Conservation (phyloP, 148 eudicot species). For the Polygonum maritimum region DNA sequence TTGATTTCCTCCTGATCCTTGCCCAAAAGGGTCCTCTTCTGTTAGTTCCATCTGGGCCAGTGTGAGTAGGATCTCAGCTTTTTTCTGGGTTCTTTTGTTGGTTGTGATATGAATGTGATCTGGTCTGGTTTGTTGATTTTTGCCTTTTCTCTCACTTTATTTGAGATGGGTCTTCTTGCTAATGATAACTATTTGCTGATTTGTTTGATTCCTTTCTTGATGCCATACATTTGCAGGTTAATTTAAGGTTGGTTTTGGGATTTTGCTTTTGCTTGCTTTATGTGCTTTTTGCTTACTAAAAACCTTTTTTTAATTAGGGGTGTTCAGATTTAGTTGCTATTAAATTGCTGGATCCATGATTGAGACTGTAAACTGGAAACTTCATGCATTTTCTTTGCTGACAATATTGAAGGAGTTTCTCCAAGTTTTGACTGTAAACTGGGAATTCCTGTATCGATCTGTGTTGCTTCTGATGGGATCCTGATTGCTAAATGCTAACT, state of each 20-base stretch:
- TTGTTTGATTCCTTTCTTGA: slow-evolving; percentile 32
- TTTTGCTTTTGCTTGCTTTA: slow-evolving; percentile 1
- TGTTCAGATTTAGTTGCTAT: background rate
- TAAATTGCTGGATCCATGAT: slow-evolving; percentile 1
- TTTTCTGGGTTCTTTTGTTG: slow-evolving; percentile 14
- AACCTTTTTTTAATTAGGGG: background rate
- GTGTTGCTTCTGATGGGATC: slow-evolving; percentile 6
- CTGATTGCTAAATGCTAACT: slow-evolving; percentile 1
- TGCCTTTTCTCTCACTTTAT: background rate
- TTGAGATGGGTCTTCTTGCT: background rate
- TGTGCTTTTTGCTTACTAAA: background rate
- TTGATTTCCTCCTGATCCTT: slow-evolving; percentile 3
- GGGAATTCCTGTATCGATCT: background rate
- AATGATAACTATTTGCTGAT: slow-evolving; percentile 7
- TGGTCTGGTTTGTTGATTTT: background rate
- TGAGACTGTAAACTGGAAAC: background rate
- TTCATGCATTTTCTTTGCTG: slow-evolving; percentile 1
- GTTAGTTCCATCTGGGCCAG: slow-evolving; percentile 42
- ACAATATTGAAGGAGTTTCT: background rate
- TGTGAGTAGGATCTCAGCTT: slow-evolving; percentile 49
- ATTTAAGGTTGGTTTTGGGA: slow-evolving; percentile 4
- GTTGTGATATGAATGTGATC: background rate
- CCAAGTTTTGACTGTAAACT: background rate
- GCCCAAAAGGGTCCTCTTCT: background rate
- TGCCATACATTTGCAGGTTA: background rate